Evolutionary conservation across 2,329 filamentous ascomycete species (phyloP), one percentile per base, ranked within the genome.

Genomic region (Epichloe amarillans): DNA sequence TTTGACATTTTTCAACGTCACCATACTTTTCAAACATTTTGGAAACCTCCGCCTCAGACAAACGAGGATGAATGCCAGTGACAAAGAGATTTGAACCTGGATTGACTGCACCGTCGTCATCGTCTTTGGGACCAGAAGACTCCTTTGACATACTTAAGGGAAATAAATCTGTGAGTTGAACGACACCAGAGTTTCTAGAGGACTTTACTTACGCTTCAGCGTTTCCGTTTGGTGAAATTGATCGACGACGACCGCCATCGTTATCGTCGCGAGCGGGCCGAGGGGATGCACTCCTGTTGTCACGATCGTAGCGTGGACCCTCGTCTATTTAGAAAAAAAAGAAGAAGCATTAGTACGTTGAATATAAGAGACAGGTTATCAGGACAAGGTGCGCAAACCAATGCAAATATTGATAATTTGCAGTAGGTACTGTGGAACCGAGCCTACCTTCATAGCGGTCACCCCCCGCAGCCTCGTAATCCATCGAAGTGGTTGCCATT

Each of bases 21-120:
- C 93, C 93, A 64, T 97, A 97, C 72, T 97, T 98, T 73, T 96
- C 89, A 65, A 98, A 98, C 58, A 98, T 83, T 67, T 89, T 89
- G 50, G 86, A 86, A 55, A 98, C 88, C 66, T 97, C 93, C 15
- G 83, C 79, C 69, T 98, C 93, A 46, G 80, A 83, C 58, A 98
- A 80, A 62, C 87, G 86, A 52, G 93, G 93, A 68, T 97, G 89
- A 58, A 98, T 98, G 61, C 93, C 93, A 56, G 93, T 98, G 58
- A 98, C 93, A 69, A 98, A 98, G 53, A 98, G 85, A 74, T 98
- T 98, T 59, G 93, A 96, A 60, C 93, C 93, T 56, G 89, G 86
- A 72, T 98, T 98, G 64, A 86, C 67, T 56, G 90, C 84, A 60
- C 85, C 86, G 62, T 88, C 84, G 60, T 94, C 88, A 55, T 80